These are phyloP conservation scores for Colletotrichum kahawae DNA, from an alignment of 2,329 filamentous ascomycete species.

Conservation along the genomic window DNA sequence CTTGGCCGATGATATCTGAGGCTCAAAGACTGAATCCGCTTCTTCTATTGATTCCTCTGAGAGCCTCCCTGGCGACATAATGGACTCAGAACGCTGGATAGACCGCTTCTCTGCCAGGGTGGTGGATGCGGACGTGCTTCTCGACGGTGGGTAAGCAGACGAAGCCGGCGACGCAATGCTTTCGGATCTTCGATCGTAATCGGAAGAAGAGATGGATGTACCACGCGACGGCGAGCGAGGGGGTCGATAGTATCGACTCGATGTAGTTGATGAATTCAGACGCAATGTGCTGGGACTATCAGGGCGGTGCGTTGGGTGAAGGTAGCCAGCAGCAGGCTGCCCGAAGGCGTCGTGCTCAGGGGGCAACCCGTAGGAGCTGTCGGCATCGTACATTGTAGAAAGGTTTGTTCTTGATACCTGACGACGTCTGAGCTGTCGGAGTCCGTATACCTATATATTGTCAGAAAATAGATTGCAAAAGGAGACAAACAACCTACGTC, in stretches of 20 bases:
- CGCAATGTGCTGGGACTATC: constrained; percentile 9
- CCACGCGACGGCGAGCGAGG: constrained; percentile 8
- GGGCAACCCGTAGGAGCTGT: neutral
- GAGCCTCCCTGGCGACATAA: neutral
- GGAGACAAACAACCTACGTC: constrained; percentile 13
- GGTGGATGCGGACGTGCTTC: neutral
- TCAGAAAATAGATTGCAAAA: neutral
- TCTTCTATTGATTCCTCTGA: constrained; percentile 1
- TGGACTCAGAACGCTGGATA: neutral
- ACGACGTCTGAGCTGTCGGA: constrained; percentile 32
- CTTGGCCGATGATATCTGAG: neutral
- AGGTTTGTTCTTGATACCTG: constrained; percentile 13
- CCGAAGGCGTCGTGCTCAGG: neutral
- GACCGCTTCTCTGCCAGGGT: neutral
- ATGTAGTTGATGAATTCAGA: neutral
- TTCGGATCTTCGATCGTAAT: neutral
- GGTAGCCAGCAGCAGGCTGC: neutral
- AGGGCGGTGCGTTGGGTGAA: neutral
- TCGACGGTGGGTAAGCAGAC: neutral
- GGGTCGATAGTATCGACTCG: constrained; percentile 12
- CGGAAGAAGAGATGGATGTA: constrained; percentile 2
- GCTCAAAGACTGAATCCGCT: neutral
- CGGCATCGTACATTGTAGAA: neutral
- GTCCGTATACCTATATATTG: constrained; percentile 19
- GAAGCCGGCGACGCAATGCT: neutral